A percentile compares a stretch with the other conserved stretches of the same genome.
Conservation (phyloP, 495 filamentous ascomycete genomes). For the Annulohypoxylon stygium region DNA sequence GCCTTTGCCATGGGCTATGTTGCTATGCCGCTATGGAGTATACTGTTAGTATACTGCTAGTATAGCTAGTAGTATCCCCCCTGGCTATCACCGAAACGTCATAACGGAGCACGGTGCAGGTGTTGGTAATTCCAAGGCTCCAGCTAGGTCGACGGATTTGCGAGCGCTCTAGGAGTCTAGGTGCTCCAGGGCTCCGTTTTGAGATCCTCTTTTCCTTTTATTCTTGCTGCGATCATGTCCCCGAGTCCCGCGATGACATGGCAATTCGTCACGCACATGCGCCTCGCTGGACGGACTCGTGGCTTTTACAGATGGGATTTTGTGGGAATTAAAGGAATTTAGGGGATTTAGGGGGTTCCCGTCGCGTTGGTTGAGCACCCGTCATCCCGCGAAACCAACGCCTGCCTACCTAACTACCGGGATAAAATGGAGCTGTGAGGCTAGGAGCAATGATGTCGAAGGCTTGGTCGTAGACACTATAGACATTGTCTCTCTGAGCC, state of each 20-base stretch:
- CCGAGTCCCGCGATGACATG: constrained; percentile 23
- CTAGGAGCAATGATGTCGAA: constrained; percentile 21
- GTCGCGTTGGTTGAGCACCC: constrained; percentile 36
- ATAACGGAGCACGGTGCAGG: constrained; percentile 45
- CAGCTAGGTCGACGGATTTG: not conserved
- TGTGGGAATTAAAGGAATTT: too few species aligned
- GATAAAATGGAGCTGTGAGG: constrained; percentile 16
- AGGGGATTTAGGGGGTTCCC: constrained; percentile 16
- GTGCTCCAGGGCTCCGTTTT: constrained; percentile 31
- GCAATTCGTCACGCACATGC: constrained; percentile 25
- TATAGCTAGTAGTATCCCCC: constrained; percentile 27
- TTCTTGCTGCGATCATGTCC: constrained; percentile 13
- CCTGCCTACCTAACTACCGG: constrained; percentile 5
- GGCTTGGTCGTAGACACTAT: not conserved
- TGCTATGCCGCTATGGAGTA: too few species aligned
- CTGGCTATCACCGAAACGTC: constrained; percentile 36
- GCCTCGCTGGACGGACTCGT: constrained; percentile 26
- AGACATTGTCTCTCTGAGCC: constrained; percentile 21
- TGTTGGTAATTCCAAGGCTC: constrained; percentile 9
- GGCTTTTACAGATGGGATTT: constrained; percentile 33
- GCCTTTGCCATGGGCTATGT: too few species aligned
- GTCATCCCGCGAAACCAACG: constrained; percentile 9
- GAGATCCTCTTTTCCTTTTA: constrained; percentile 22
- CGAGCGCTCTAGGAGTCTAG: not conserved
- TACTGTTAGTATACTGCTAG: not conserved